A percentile compares a stretch with the other conserved stretches of the same genome.
These are phyloP conservation scores for Oryza glaberrima DNA, from an alignment of 176 grass and related monocot species.

Conservation along the genomic window DNA sequence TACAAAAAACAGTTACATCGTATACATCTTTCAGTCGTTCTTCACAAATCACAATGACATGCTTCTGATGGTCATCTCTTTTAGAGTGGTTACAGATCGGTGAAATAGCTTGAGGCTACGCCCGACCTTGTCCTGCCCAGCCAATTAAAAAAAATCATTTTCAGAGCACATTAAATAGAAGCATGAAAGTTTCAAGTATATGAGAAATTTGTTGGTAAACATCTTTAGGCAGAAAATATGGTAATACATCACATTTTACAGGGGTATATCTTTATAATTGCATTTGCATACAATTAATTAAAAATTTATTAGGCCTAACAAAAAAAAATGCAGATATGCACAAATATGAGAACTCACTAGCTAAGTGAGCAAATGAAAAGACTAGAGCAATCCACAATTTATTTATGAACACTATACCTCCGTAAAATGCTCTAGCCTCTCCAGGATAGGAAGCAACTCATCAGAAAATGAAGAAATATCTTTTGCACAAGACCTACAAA, in stretches of 20 bases:
- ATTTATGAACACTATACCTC: constrained; percentile 59
- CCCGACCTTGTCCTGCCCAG: constrained; percentile 83
- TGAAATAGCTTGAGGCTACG: constrained; percentile 81
- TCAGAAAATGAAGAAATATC: constrained; percentile 66
- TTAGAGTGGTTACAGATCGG: constrained; percentile 73
- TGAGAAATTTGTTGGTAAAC: not conserved
- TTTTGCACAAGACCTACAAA: constrained; percentile 51
- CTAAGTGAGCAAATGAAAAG: not conserved
- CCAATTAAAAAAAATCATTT: constrained; percentile 1
- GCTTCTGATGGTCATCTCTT: constrained; percentile 80
- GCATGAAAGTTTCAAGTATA: not conserved
- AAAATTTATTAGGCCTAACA: not conserved
- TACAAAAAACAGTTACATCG: constrained; percentile 36
- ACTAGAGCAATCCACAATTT: constrained; percentile 2
- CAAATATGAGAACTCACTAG: not conserved
- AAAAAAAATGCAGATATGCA: not conserved
- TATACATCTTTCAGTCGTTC: not conserved
- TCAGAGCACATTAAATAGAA: not conserved
- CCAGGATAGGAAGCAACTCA: constrained; percentile 73
- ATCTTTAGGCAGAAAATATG: not conserved
- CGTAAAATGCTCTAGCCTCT: constrained; percentile 86
- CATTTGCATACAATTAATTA: not conserved
- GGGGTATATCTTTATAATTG: too few species aligned
- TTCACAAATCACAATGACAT: constrained; percentile 66
- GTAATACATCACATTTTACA: not conserved